Percentiles rank a stretch among this genome's conserved stretches.
Conservation (phyloP, 192 early-diverging fungal genomes). For the Phycomyces nitens region DNA sequence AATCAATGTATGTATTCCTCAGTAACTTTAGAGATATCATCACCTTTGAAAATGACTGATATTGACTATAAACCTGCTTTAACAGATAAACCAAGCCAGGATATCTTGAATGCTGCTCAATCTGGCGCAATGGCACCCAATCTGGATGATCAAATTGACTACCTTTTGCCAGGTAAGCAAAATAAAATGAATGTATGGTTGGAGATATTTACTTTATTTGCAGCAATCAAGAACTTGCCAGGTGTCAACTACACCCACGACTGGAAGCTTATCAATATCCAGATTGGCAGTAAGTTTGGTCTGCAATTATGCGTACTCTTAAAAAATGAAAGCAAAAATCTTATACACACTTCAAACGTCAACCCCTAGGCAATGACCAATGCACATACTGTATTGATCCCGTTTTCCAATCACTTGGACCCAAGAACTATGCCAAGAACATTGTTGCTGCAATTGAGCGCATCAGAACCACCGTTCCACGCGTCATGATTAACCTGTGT, state of each 20-base stretch:
- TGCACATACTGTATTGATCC: slow-evolving; percentile 10
- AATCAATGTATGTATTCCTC: not conserved
- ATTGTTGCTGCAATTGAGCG: slow-evolving; percentile 15
- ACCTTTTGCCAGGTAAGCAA: slow-evolving; percentile 31
- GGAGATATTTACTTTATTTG: no score
- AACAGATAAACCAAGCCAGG: slow-evolving; percentile 12
- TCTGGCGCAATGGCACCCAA: slow-evolving; percentile 46
- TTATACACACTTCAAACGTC: not conserved
- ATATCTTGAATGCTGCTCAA: slow-evolving; percentile 49
- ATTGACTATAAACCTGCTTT: not conserved
- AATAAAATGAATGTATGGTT: no score
- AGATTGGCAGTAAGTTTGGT: slow-evolving; percentile 22
- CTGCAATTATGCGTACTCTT: not conserved
- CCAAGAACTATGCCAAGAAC: slow-evolving; percentile 10
- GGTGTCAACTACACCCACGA: slow-evolving; percentile 10
- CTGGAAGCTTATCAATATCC: slow-evolving; percentile 17
- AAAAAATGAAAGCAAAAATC: not conserved
- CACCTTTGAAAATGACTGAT: not conserved
- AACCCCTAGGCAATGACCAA: slow-evolving; percentile 18
- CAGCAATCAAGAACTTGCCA: slow-evolving; percentile 6
- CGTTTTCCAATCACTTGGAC: not conserved
- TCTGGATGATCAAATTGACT: slow-evolving; percentile 40
- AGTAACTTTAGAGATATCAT: not conserved
- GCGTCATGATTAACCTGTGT: slow-evolving; percentile 18
- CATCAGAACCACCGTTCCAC: slow-evolving; percentile 15